Percentiles rank a stretch among this genome's conserved stretches.
phyloP scores from a whole-genome alignment of 1,284 basidiomycete genomes.

The Ustilago cynodontis region DNA sequence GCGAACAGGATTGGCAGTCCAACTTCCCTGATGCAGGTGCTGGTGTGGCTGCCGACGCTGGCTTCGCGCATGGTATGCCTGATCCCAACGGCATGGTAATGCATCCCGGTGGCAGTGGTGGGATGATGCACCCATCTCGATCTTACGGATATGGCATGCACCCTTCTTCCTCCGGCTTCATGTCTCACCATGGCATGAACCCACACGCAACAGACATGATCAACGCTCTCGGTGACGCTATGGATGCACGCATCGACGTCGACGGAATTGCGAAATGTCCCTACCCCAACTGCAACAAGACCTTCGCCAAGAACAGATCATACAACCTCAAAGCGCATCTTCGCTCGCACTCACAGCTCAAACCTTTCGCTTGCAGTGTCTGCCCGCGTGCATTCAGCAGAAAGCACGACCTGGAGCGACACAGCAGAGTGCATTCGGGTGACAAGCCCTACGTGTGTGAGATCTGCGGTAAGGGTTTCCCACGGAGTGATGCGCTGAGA shows the following conservation, averaged over 20 bases:
- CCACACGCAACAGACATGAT: slow-evolving; percentile 52
- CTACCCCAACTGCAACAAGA: slow-evolving; percentile 65
- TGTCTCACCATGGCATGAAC: slow-evolving; percentile 41
- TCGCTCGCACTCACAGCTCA: slow-evolving; percentile 62
- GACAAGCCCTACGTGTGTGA: slow-evolving; percentile 69
- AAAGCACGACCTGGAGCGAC: slow-evolving; percentile 68
- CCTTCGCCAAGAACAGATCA: slow-evolving; percentile 65
- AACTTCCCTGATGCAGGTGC: slow-evolving; percentile 21
- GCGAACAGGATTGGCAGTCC: slow-evolving; percentile 38
- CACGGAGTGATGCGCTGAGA: slow-evolving; percentile 66
- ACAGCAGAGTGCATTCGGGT: slow-evolving; percentile 67
- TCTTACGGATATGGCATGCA: slow-evolving; percentile 35
- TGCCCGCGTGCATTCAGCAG: slow-evolving; percentile 66
- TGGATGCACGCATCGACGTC: slow-evolving; percentile 58
- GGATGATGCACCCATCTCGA: slow-evolving; percentile 45
- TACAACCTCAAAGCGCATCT: slow-evolving; percentile 67
- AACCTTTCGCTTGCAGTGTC: slow-evolving; percentile 65
- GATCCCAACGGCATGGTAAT: slow-evolving; percentile 29
- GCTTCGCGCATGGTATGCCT: slow-evolving; percentile 13
- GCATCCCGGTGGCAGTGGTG: slow-evolving; percentile 16
- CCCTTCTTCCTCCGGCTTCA: slow-evolving; percentile 18
- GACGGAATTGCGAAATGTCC: slow-evolving; percentile 63
- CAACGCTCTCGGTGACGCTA: slow-evolving; percentile 58
- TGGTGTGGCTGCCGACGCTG: slow-evolving; percentile 7
- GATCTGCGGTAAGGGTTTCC: slow-evolving; percentile 67